A percentile compares a stretch with the other conserved stretches of the same genome.
phyloP scores from a whole-genome alignment of 352 stramenopile genomes.

The Globisporangium spiculum region DNA sequence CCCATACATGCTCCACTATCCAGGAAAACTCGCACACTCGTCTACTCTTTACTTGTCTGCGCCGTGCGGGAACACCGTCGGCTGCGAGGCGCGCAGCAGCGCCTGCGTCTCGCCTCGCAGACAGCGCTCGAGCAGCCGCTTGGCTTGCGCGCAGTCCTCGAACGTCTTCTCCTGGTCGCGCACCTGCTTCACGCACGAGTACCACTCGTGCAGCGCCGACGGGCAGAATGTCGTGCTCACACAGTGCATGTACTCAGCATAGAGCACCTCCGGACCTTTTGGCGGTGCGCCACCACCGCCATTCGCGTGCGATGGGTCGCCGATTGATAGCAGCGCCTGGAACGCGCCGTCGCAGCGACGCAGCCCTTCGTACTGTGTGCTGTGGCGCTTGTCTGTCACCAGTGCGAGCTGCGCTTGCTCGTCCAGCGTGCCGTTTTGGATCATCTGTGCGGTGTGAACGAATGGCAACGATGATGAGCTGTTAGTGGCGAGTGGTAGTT shows the following conservation, averaged over 20 bases:
- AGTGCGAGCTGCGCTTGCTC: slow-evolving; percentile 43
- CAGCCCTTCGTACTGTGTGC: slow-evolving; percentile 41
- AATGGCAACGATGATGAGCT: not conserved
- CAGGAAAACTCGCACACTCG: not conserved
- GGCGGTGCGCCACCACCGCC: not conserved
- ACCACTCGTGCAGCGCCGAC: slow-evolving; percentile 48
- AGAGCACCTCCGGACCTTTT: slow-evolving; percentile 45
- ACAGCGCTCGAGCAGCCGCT: slow-evolving; percentile 74
- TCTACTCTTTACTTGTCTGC: not conserved
- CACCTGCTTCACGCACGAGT: slow-evolving; percentile 45
- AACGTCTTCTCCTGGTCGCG: slow-evolving; percentile 35
- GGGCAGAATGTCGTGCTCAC: slow-evolving; percentile 47
- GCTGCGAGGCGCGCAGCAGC: slow-evolving; percentile 59
- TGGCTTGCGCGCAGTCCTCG: slow-evolving; percentile 43
- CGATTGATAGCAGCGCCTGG: slow-evolving; percentile 37
- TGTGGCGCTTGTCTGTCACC: slow-evolving; percentile 33
- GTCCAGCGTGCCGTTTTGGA: slow-evolving; percentile 34
- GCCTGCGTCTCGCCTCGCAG: slow-evolving; percentile 60
- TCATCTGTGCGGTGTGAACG: slow-evolving; percentile 29
- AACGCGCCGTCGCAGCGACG: slow-evolving; percentile 56
- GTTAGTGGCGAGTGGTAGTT: not conserved
- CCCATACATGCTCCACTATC: too few relatives aligned
- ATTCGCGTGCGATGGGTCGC: slow-evolving; percentile 19
- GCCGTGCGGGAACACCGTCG: slow-evolving; percentile 48
- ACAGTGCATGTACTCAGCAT: slow-evolving; percentile 67